Percentiles rank a stretch among this genome's conserved stretches.
Conservation (phyloP, 1,284 basidiomycete genomes). For the Cystobasidium pallidum region DNA sequence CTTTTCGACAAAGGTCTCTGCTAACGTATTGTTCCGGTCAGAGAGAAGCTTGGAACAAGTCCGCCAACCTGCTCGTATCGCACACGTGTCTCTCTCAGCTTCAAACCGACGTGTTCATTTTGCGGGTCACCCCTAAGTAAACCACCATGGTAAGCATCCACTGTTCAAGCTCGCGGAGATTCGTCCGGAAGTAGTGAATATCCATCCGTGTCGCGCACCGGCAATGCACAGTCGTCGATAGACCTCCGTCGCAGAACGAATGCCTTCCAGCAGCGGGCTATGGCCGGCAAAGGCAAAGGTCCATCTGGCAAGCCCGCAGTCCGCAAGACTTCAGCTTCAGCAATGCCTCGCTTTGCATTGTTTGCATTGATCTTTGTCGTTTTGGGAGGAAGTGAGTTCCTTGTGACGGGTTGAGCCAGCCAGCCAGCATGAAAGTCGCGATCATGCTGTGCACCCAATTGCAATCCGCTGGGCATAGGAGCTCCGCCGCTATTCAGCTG, state of each 20-base stretch:
- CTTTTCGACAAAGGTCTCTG: background rate
- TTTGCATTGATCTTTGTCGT: conserved; percentile 36
- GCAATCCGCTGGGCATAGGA: background rate
- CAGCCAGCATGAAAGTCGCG: background rate
- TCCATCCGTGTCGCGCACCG: conserved; percentile 1
- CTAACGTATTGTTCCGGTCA: too few species aligned
- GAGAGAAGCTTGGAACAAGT: too few species aligned
- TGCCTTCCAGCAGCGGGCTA: conserved; percentile 38
- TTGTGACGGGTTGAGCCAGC: background rate
- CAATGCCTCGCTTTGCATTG: conserved; percentile 29
- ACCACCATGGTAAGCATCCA: conserved; percentile 2
- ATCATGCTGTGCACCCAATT: background rate
- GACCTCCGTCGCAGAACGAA: conserved; percentile 36
- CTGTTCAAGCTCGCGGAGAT: too few species aligned
- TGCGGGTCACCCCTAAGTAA: background rate
- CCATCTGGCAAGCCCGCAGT: conserved; percentile 31
- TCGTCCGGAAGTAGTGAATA: background rate
- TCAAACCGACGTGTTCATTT: conserved; percentile 13
- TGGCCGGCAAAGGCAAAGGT: conserved; percentile 26
- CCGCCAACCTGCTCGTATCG: too few species aligned
- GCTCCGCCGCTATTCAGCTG: background rate
- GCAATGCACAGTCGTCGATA: conserved; percentile 34
- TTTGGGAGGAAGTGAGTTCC: conserved; percentile 32
- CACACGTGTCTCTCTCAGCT: conserved; percentile 18
- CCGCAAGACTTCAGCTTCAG: conserved; percentile 3